Base-by-base conservation (phyloP, 805 yeast genomes). In the Wickerhamiella kurtzmanii region DNA sequence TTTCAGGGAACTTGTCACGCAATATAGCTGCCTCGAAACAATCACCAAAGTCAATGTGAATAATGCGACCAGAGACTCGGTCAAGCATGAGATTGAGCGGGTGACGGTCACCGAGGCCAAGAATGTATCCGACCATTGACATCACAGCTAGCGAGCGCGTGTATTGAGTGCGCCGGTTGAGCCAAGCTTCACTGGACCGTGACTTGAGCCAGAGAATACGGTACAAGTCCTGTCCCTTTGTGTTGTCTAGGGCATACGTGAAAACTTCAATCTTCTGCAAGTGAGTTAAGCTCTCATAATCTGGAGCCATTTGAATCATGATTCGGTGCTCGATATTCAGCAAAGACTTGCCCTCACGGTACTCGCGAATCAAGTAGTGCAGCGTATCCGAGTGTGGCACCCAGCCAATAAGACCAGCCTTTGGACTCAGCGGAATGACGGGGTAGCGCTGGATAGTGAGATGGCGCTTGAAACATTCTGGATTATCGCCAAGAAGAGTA, bases 41-140 rank as follows among this genome's bases (percentile, higher is more conserved):
- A 62, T 92, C 99, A 54, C 98, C 99, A 65, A 89, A 92, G 71
- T 92, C 99, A 65, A 92, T 89, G 61, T 92, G 99, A 36, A 92
- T 76, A 44, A 92, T 96, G 59, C 89, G 87, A 51, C 99, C 99
- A 0, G 97, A 86, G 44, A 81, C 76, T 52, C 96, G 71, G 63
- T 89, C 95, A 65, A 92, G 75, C 96, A 92, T 85, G 65, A 92
- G 73, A 60, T 92, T 92, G 25, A 96, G 85, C 22, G 98, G 98
- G 64, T 92, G 99, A 51, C 99, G 77, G 63, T 92, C 99, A 50
- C 99, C 99, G 18, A 92, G 71, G 13, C 99, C 99, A 20, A 92
- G 70, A 46, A 92, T 89, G 62, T 92, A 92, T 1, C 99, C 99
- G 39, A 82, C 95, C 96, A 92, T 92, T 0, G 97, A 89, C 97